Base-by-base conservation (phyloP, 1,139 yeast genomes). In the Lodderomyces pseudojiufengensis region DNA sequence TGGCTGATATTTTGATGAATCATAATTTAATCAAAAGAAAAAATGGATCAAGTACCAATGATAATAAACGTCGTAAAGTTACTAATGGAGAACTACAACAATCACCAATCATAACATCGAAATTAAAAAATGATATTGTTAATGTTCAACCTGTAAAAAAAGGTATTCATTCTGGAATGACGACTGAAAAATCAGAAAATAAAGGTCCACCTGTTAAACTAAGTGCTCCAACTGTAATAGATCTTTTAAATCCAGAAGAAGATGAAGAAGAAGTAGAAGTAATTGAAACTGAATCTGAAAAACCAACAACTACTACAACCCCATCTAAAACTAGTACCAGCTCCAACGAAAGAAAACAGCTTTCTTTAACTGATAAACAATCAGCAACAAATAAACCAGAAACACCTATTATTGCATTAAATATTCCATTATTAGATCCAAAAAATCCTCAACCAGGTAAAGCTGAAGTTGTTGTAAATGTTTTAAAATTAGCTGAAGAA, bases 401-500 rank as follows among this genome's bases (percentile, higher is more conserved):
- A 46, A 57, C 53, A 6, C 80, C 83, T 1, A 72, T 77, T 15
- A 71, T 79, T 12, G 78, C 80, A 4, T 52, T 81, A n/a, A 73
- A 79, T 43, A 71, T 80, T 5, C 87, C 86, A 0, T 53, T 81
- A 18, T 51, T 69, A 8, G 71, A 70, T 42, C 70, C 73, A 9
- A 55, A 63, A 20, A 61, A 70, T 24, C 80, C 79, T 24, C 62
- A 71, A 35, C 80, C 82, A 7, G 86, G 84, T 12, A 76, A 78
- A 42, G 74, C 84, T 1, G 85, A 80, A 51, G 87, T 84, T 2
- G 79, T 84, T 1, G 73, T 88, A 45, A 92, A 90, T 51, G 87
- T 90, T 26, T 62, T 83, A 51, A 79, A 81, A 48, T 61, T 87
- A 39, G 84, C 95, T 3, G 95, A 88, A 52, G 90, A 84, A 37